Evolutionary conservation across 2,329 filamentous ascomycete species (phyloP).

Genomic region (Sphaerulina vaccinii): DNA sequence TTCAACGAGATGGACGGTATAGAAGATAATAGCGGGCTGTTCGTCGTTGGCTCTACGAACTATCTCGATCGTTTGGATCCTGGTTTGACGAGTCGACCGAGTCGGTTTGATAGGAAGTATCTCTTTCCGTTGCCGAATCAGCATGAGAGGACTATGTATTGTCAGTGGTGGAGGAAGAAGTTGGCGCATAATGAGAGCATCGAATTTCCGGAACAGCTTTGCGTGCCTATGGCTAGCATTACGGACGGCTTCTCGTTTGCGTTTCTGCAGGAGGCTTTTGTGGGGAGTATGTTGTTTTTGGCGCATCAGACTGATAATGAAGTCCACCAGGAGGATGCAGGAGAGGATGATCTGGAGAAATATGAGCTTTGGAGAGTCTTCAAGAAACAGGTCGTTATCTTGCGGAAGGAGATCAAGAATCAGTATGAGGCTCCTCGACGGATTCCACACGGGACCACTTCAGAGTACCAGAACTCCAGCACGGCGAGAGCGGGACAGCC

Average conservation of each 20-base stretch:
- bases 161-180: conserved; percentile 62
- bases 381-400: conserved; percentile 59
- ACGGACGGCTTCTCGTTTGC: conserved; percentile 66
- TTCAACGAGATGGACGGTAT: conserved; percentile 70
- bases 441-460: no score
- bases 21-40: conserved; percentile 66
- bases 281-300: conserved; percentile 60
- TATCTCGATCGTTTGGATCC: conserved; percentile 64
- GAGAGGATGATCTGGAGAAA: conserved; percentile 47
- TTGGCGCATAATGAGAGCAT: conserved; percentile 56
- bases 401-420: conserved; percentile 57
- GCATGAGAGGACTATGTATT: conserved; percentile 60
- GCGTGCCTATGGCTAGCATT: conserved; percentile 57
- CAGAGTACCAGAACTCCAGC: no score
- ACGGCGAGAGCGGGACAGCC: no score
- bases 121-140: conserved; percentile 53
- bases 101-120: conserved; percentile 66
- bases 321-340: conserved; percentile 10
- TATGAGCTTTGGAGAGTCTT: conserved; percentile 61
- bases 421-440: conserved; percentile 2
- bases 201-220: conserved; percentile 59
- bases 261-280: conserved; percentile 68
- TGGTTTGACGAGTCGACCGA: conserved; percentile 60
- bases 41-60: conserved; percentile 52
- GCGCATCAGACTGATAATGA: conserved; percentile 42